A percentile compares a stretch with the other conserved stretches of the same genome.
Conservation (phyloP, 2,329 filamentous ascomycete genomes). For the Trichoderma aggressivum region DNA sequence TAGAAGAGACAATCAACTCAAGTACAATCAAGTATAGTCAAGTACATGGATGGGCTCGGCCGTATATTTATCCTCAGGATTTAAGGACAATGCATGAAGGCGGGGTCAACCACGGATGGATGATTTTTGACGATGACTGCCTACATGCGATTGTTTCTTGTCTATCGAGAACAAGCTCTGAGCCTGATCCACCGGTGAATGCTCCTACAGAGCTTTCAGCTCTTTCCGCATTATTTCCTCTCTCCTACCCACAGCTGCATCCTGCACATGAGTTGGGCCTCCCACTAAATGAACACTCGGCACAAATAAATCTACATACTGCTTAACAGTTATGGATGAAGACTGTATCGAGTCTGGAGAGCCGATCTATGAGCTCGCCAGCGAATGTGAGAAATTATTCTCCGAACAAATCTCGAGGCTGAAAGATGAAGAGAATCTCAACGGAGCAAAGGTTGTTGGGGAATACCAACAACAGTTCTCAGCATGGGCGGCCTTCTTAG, state of each 20-base stretch:
- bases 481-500: conserved; percentile 17
- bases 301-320: background rate
- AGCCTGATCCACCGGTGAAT: background rate
- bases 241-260: background rate
- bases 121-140: background rate
- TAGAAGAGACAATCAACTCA: background rate
- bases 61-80: background rate
- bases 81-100: background rate
- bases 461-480: conserved; percentile 16
- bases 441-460: conserved; percentile 5
- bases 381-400: background rate
- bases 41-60: background rate
- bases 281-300: background rate
- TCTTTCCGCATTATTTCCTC: background rate
- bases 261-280: background rate
- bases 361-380: background rate
- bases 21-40: background rate
- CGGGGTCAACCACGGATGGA: background rate
- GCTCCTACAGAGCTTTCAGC: background rate
- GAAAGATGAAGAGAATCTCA: background rate
- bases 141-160: background rate
- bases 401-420: background rate
- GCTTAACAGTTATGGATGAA: background rate
- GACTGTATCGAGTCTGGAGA: background rate
- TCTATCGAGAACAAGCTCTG: background rate